Conservation (phyloP, 2,329 filamentous ascomycete species). For the Dactylellina leptospora region DNA sequence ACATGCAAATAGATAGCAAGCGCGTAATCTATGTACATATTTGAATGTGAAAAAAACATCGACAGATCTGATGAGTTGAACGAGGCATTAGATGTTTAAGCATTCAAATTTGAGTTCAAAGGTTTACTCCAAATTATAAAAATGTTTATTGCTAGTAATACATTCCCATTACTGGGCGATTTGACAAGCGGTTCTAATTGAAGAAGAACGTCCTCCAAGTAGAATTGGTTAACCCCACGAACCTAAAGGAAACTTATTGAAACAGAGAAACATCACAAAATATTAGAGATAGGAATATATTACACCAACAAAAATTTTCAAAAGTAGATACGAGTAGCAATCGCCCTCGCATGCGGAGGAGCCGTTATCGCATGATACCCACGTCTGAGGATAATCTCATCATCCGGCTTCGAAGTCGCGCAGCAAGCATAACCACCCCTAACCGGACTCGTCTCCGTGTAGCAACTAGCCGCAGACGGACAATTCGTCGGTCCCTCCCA, state of each 20-base stretch:
- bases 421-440: constrained; percentile 28
- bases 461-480: constrained; percentile 17
- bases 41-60: too few relatives aligned
- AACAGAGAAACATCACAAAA: neutral
- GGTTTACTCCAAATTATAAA: too few relatives aligned
- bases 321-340: constrained; percentile 5
- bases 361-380: constrained; percentile 3
- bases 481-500: constrained; percentile 39
- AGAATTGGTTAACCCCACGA: too few relatives aligned
- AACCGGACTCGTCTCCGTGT: constrained; percentile 18
- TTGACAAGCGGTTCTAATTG: too few relatives aligned
- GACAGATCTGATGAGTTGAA: too few relatives aligned
- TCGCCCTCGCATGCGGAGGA: constrained; percentile 4
- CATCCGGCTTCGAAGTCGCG: constrained; percentile 5
- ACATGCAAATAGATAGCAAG: too few relatives aligned
- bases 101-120: too few relatives aligned
- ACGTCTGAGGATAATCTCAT: constrained; percentile 1
- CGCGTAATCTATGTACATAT: too few relatives aligned
- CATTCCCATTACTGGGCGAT: too few relatives aligned
- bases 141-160: too few relatives aligned
- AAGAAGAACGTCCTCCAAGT: too few relatives aligned
- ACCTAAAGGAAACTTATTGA: neutral
- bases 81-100: too few relatives aligned
- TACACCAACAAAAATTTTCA: neutral
- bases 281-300: constrained; percentile 12